These are phyloP conservation scores for Mycena sanguinolenta DNA, from an alignment of 768 basidiomycete genomes.

Conservation along the genomic window DNA sequence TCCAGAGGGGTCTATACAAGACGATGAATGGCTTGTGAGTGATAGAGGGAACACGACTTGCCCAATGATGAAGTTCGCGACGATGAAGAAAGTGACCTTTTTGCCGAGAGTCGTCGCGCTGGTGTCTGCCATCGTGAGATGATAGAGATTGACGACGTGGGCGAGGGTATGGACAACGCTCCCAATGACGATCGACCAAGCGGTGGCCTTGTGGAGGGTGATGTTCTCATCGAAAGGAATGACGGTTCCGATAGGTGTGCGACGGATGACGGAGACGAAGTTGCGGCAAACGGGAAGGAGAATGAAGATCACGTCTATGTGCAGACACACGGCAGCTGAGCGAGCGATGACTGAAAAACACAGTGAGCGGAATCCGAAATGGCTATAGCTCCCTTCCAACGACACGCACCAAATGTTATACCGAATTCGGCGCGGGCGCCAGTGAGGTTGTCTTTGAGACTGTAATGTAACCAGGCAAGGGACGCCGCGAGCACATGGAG, in stretches of 20 bases:
- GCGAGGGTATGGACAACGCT: conserved; percentile 82
- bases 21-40: neutral
- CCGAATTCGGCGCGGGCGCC: conserved; percentile 81
- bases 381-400: neutral
- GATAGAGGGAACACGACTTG: neutral
- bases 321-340: conserved; percentile 88
- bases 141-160: conserved; percentile 89
- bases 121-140: conserved; percentile 70
- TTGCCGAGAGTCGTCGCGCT: conserved; percentile 66
- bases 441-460: conserved; percentile 81
- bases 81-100: conserved; percentile 76
- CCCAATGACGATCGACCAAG: conserved; percentile 89
- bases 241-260: conserved; percentile 85
- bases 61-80: conserved; percentile 85
- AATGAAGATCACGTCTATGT: conserved; percentile 94
- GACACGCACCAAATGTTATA: conserved; percentile 77
- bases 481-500: conserved; percentile 83
- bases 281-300: conserved; percentile 96
- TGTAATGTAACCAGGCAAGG: conserved; percentile 84
- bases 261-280: conserved; percentile 90
- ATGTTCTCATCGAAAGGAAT: conserved; percentile 97
- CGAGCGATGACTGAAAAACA: conserved; percentile 80
- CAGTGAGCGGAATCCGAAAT: no score
- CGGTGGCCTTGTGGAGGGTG: conserved; percentile 91
- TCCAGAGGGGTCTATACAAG: conserved; percentile 21